Conservation (phyloP, 2,329 filamentous ascomycete species). For the Beauveria scarabaeidicola region DNA sequence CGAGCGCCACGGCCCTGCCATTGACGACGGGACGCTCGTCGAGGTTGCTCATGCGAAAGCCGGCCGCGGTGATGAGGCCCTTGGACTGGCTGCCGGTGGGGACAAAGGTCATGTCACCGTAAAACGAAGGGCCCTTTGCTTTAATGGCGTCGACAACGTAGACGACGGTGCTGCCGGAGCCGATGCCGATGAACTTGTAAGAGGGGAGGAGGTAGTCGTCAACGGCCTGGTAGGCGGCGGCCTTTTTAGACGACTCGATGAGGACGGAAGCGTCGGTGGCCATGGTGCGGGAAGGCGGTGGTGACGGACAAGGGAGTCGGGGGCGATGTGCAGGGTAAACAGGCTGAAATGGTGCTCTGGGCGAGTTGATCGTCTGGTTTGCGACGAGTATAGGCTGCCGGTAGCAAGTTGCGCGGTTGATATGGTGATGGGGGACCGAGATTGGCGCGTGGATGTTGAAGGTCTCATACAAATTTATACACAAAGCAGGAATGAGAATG, state of each 20-base stretch:
- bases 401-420: background rate
- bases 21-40: slow-evolving; percentile 54
- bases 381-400: background rate
- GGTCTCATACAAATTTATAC: background rate
- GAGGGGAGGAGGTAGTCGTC: slow-evolving; percentile 58
- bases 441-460: background rate
- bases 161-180: slow-evolving; percentile 72
- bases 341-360: background rate
- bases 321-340: background rate
- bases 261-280: slow-evolving; percentile 29
- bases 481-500: background rate
- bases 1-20: slow-evolving; percentile 47
- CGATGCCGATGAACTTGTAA: slow-evolving; percentile 65
- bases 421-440: background rate
- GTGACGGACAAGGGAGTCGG: background rate
- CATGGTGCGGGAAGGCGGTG: slow-evolving; percentile 22
- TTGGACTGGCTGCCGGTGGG: slow-evolving; percentile 90
- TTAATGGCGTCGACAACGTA: slow-evolving; percentile 79
- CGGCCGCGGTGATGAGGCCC: slow-evolving; percentile 72
- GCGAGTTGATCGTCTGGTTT: background rate
- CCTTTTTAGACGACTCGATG: slow-evolving; percentile 66
- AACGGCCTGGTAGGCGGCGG: slow-evolving; percentile 66
- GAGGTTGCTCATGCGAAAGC: slow-evolving; percentile 68
- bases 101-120: slow-evolving; percentile 67
- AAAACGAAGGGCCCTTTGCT: slow-evolving; percentile 45